Evolutionary conservation across 2,329 filamentous ascomycete species (phyloP), one percentile per base, ranked within the genome.

Genomic region (Calonectria fujianensis): DNA sequence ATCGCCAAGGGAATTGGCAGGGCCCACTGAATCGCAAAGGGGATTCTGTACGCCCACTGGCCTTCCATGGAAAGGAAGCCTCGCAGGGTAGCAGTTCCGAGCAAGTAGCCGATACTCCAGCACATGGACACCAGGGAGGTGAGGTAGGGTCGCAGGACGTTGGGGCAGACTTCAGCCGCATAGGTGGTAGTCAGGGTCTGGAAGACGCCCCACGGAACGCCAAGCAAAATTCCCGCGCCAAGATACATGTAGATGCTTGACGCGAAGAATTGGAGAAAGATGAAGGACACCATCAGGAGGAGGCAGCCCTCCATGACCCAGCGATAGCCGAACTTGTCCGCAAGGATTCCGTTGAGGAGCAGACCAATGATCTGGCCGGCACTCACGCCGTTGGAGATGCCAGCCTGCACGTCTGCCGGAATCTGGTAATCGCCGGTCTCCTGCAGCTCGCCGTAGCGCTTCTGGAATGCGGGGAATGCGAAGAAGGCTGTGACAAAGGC

Each of bases 291-390:
- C 85, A 86, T 81, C 79, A 80, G 76, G 10, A 84, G 68, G 52
- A 90, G 77, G 1, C 86, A 84, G 4, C 80, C 84, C 18, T 88
- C 82, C 76, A 90, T 85, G 3, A 87, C 87, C 80, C 85, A 83
- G 39, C 86, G 84, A 77, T 88, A 88, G 1, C 87, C 87, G 52
- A 85, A 83, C 8, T 82, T 79, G 41, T 90, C 88, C 11, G 87
- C 85, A 27, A 90, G 75, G 63, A 85, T 82, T 18, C 89, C 89
- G 74, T 87, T 89, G 65, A 88, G 70, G 67, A 89, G 84, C 14
- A 90, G 83, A 0, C 89, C 89, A 3, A 90, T 65, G 50, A 91
- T 88, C 71, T 88, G 84, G 4, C 89, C 89, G 10, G 84, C 84
- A 11, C 85, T 82, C 0, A 86, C 85, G 7, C 86, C 89, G 70